Percentiles rank a stretch among this genome's conserved stretches.
These are phyloP conservation scores for Abrus precatorius DNA, from an alignment of 306 rosid species.

Conservation along the genomic window DNA sequence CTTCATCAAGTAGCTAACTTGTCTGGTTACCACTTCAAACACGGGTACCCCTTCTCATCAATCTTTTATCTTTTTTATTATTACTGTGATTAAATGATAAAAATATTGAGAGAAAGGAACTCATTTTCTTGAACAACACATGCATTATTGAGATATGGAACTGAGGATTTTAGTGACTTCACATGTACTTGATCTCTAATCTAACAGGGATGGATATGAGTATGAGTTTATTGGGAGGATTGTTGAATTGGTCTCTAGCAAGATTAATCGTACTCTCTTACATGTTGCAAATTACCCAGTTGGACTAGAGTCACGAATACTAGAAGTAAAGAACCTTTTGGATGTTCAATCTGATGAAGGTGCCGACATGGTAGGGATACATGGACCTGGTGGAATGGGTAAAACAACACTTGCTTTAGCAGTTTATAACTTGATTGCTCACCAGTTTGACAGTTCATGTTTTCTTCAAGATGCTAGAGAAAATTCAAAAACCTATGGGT, in stretches of 20 bases:
- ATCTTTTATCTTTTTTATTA: too few species aligned
- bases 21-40: too few species aligned
- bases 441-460: not conserved
- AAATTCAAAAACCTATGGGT: constrained; percentile 22
- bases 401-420: constrained; percentile 42
- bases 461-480: constrained; percentile 33
- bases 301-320: not conserved
- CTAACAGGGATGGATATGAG: not conserved
- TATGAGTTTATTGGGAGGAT: not conserved
- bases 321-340: constrained; percentile 14
- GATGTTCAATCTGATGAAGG: not conserved
- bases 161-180: too few species aligned
- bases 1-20: too few species aligned
- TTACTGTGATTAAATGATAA: too few species aligned
- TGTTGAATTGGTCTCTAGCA: not conserved
- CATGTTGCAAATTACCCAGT: constrained; percentile 36
- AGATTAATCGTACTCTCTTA: not conserved
- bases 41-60: too few species aligned
- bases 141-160: too few species aligned
- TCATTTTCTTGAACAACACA: too few species aligned
- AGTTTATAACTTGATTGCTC: not conserved
- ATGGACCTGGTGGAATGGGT: constrained; percentile 45
- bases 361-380: constrained; percentile 37
- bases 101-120: too few species aligned
- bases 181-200: too few species aligned